Evolutionary conservation across 2,329 filamentous ascomycete genomes (phyloP), one percentile per base, ranked within the genome.

Genomic region (Ophiostoma quercus): DNA sequence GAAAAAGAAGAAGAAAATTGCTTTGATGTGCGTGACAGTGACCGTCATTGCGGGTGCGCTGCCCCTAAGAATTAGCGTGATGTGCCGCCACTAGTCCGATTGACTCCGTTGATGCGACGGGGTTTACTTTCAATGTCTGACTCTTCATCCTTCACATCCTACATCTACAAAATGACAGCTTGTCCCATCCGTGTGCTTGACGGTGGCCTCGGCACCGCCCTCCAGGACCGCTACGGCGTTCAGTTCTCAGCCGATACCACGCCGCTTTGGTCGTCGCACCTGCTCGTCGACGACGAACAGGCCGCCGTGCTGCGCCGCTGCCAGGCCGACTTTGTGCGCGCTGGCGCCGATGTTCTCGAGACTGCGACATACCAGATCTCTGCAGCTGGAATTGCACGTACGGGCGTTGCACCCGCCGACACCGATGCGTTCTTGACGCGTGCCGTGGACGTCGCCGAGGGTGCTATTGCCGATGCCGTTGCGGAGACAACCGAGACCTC

Each of bases 121-220:
- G 11, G 51, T 51, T 22, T 2, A 19, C 51, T 25, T 22, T 25
- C n/a, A 22, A 14, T 8, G n/a, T 57, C 51, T 57, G 4, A 8
- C 22, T 12, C 51, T 57, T 57, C 51, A 9, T 9, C 51, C 6
- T 57, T 29, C 7, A 19, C 43, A 1, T 8, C 41, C 3, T n/a
- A 47, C 51, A 57, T 1, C 51, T 16, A 12, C 51, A 57, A 29
- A 25, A 57, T 57, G 51, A 5, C 51, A 14, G 22, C n/a, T 29
- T 57, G 51, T n/a, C 51, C 51, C 3, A 25, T 57, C 22, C 22
- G 22, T 57, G 8, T 57, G 8, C 51, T 57, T 57, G 51, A 57
- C 51, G 51, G 51, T 8, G 51, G 51, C 22, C 79, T 0, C 86
- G 88, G 71, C 9, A 63, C 60, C 7, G 29, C 60, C 29, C 60